Percentiles rank a stretch among this genome's conserved stretches.
Evolutionary conservation across 2,329 filamentous ascomycete genomes (phyloP).

Genomic region (Gliomastix tumulicola): DNA sequence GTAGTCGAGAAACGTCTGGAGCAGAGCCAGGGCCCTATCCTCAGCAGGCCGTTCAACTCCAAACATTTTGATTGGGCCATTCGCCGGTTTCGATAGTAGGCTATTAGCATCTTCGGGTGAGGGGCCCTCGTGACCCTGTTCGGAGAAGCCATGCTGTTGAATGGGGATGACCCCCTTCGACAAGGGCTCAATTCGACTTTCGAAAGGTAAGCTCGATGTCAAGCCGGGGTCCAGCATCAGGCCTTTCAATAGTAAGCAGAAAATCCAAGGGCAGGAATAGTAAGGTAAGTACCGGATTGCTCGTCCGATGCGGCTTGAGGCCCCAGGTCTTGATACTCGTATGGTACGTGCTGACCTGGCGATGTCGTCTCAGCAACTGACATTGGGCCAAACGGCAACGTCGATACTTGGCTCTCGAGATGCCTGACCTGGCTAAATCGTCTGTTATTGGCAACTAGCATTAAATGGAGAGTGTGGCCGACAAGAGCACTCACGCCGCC

Average conservation of each 20-base stretch:
- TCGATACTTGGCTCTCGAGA: background rate
- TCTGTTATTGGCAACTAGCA: background rate
- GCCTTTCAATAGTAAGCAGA: background rate
- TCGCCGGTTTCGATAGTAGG: background rate
- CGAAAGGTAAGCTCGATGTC: background rate
- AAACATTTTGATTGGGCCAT: background rate
- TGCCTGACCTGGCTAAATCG: background rate
- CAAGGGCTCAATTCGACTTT: background rate
- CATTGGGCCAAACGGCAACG: no score
- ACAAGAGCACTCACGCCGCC: background rate
- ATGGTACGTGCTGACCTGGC: no score
- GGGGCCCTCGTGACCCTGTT: background rate
- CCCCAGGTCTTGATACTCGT: no score
- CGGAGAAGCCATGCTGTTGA: background rate
- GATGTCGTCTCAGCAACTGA: no score
- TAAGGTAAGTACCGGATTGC: no score
- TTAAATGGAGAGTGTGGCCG: background rate
- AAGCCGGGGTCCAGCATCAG: background rate
- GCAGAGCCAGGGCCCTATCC: background rate
- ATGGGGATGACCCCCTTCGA: background rate
- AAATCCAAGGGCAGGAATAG: no score
- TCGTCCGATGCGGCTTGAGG: no score
- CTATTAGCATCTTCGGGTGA: background rate
- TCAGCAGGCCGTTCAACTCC: background rate
- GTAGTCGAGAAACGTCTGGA: background rate